Conservation (phyloP, 768 basidiomycete species). For the Hypholoma fasciculare region DNA sequence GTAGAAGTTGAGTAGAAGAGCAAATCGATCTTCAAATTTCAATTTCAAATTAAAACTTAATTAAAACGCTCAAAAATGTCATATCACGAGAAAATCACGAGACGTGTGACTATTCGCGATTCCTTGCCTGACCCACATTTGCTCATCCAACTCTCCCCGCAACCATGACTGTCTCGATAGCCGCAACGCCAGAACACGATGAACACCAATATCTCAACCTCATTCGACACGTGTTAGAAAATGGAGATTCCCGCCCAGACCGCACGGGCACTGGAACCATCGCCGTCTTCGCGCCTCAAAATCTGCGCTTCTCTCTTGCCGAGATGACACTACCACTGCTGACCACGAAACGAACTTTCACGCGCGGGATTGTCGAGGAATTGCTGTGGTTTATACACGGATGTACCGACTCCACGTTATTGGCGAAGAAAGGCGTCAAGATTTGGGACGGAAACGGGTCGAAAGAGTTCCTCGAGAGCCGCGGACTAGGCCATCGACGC, state of each 20-base stretch:
- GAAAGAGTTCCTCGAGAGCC: slow-evolving; percentile 78
- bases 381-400: slow-evolving; percentile 94
- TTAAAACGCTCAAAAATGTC: not conserved
- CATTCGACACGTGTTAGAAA: slow-evolving; percentile 71
- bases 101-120: not conserved
- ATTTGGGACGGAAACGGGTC: slow-evolving; percentile 99
- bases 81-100: not conserved
- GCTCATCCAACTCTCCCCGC: not conserved
- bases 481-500: slow-evolving; percentile 80
- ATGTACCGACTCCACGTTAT: slow-evolving; percentile 73
- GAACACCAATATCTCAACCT: slow-evolving; percentile 90
- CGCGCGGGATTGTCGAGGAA: slow-evolving; percentile 90
- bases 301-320: slow-evolving; percentile 85
- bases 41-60: no score
- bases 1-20: not conserved
- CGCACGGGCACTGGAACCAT: slow-evolving; percentile 95
- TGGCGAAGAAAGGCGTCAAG: slow-evolving; percentile 82
- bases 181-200: slow-evolving; percentile 50
- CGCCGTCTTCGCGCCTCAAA: slow-evolving; percentile 88
- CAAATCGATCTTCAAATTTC: no score
- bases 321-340: slow-evolving; percentile 79
- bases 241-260: slow-evolving; percentile 81
- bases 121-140: not conserved
- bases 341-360: slow-evolving; percentile 94
- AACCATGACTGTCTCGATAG: not conserved